Evolutionary conservation across 75 land plant genomes (phyloP).

Genomic region (Pinus albicaulis): DNA sequence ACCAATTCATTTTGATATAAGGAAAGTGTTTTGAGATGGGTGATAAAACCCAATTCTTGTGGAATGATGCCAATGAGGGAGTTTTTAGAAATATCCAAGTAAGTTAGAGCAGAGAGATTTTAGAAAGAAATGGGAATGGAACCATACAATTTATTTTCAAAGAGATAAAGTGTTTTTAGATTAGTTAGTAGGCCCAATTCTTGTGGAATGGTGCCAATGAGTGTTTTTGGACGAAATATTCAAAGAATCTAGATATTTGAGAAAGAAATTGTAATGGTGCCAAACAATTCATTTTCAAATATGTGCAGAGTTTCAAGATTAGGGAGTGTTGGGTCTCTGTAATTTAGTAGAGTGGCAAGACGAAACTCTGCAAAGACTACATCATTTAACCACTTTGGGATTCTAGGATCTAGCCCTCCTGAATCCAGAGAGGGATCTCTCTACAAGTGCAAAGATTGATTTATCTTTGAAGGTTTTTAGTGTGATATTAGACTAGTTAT

Average conservation of each 20-base stretch:
- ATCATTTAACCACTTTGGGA: no score
- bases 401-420: no score
- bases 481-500: no score
- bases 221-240: constrained; percentile 28
- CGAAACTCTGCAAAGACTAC: no score
- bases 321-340: no score
- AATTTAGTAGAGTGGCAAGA: no score
- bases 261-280: no score
- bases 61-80: constrained; percentile 14
- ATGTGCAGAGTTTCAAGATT: no score
- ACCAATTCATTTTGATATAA: constrained; percentile 2
- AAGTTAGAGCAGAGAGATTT: constrained; percentile 3
- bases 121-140: constrained; percentile 20
- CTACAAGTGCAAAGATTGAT: no score
- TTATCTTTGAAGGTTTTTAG: no score
- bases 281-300: no score
- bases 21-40: background rate
- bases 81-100: constrained; percentile 5
- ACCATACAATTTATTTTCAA: constrained; percentile 5
- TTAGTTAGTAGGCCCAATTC: constrained; percentile 11
- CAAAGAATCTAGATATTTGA: background rate
- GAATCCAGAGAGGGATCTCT: no score
- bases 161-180: background rate
- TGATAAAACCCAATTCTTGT: background rate
- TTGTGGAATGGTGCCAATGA: constrained; percentile 31